Base-by-base conservation (phyloP, 306 rosid genomes). In the Vicia villosa region DNA sequence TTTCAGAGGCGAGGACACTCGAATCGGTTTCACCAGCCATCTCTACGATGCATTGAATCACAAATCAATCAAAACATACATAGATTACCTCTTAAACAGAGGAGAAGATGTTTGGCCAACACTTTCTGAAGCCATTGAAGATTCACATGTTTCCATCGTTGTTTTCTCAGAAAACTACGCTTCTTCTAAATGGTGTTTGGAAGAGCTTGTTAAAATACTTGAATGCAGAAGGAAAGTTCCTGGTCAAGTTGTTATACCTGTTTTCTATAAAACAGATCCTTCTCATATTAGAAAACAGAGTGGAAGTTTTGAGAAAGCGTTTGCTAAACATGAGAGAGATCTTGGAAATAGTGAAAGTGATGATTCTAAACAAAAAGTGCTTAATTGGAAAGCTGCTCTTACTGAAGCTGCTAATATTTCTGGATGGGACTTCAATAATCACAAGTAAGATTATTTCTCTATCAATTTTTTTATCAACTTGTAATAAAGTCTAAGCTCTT, bases 1-100 rank as follows among this genome's bases (percentile, higher is more conserved):
- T 16, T 63, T 56, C 9, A 52, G 72, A 36, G 50, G 79, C 4
- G 73, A 69, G 12, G 75, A 71, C 49, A 71, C 75, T 4, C 75
- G 75, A 0, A 2, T 3, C 8, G 26, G 12, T 1, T 57, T 71
- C 68, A 59, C 68, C 0, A 42, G 46, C 20, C 59, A 71, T 71
- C 59, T 71, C 2, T 15, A 6, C 7, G 2, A 4, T 0, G 58
- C 75, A 0, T 5, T 70, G 0, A 0, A 0, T 0, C 2, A 58
- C 1, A 28, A 16, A 9, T 34, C 11, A 42, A 42, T 58, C 20
- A 6, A 15, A 14, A n/a, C 67, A 6, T 70, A 10, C 75, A 17
- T 58, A 4, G 75, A 70, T 17, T 10, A 19, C 10, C 4, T 5
- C 5, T 68, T 70, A 0, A 5, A 16, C 0, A 43, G 28, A 58